Conservation (phyloP, 2,329 filamentous ascomycete genomes). For the Macrophomina phaseolina region DNA sequence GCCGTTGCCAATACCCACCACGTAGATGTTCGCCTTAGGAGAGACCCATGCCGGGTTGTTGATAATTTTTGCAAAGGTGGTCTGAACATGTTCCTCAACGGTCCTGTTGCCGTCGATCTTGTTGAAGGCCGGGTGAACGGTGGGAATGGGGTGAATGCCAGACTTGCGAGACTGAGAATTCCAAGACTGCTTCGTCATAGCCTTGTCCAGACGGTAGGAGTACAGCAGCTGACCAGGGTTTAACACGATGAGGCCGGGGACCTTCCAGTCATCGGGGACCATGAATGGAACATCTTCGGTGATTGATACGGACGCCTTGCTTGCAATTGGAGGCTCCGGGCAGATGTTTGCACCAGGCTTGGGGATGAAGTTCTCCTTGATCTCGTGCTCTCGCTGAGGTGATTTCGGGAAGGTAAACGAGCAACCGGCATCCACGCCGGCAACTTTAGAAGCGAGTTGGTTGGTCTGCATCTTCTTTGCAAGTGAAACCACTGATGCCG, state of each 20-base stretch:
- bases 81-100: constrained; percentile 66
- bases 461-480: constrained; percentile 51
- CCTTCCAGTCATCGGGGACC: constrained; percentile 27
- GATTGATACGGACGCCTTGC: constrained; percentile 27
- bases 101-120: constrained; percentile 64
- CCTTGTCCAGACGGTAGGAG: constrained; percentile 67
- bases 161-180: constrained; percentile 65
- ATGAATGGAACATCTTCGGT: constrained; percentile 8
- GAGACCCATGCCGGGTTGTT: constrained; percentile 51
- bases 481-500: constrained; percentile 73
- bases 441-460: not conserved
- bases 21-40: constrained; percentile 63
- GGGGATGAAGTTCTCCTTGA: constrained; percentile 15
- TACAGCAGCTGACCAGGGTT: constrained; percentile 81
- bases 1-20: constrained; percentile 64
- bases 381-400: not conserved
- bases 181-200: constrained; percentile 66
- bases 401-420: not conserved
- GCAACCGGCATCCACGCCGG: not conserved
- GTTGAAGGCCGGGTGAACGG: constrained; percentile 60
- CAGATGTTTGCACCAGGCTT: not conserved
- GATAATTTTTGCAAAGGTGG: constrained; percentile 70
- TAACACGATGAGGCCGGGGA: constrained; percentile 71
- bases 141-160: constrained; percentile 40
- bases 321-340: not conserved